Evolutionary conservation across 2,329 filamentous ascomycete species (phyloP), one percentile per base, ranked within the genome.

Genomic region (Calonectria leucothoes): DNA sequence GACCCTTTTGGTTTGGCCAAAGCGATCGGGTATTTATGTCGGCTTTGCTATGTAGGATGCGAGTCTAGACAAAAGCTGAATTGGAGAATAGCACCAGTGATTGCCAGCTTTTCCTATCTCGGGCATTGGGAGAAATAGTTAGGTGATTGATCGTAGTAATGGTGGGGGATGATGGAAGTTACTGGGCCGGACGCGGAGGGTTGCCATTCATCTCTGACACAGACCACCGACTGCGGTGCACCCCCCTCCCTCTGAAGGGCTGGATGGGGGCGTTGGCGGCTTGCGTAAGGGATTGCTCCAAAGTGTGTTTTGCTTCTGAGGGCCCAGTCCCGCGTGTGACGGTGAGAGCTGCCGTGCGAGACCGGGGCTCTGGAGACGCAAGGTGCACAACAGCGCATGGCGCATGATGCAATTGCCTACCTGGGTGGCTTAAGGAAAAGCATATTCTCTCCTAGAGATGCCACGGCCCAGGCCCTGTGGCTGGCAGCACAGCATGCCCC

Each of bases 81-180:
- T 37, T 61, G 15, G 55, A 23, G 8, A 20, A 45, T 33, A 64
- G 20, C 59, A 48, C 48, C 45, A 67, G 55, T 61, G 35, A 61
- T 69, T 52, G 51, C 17, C 49, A 23, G 25, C 37, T 45, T 73
- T 74, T 69, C 72, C 72, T 68, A 59, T 71, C 68, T 69, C 12
- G 64, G 72, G 39, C 27, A 51, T 52, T 23, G 68, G 57, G 63
- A 59, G 72, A 77, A 74, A 67, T 75, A 76, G 71, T 79, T 79
- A 74, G 74, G 78, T 73, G 78, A 80, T 80, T 80, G 75, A 78
- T 70, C 70, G 66, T 69, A 64, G 75, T 74, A 72, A 78, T 67
- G 69, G 45, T 48, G 65, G 69, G 73, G 70, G 66, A 49, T 61
- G 66, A 57, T 49, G 23, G 49, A 72, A 65, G 29, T 39, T 31